Base-by-base conservation (phyloP, 257 asterid genomes). In the Echium plantagineum region DNA sequence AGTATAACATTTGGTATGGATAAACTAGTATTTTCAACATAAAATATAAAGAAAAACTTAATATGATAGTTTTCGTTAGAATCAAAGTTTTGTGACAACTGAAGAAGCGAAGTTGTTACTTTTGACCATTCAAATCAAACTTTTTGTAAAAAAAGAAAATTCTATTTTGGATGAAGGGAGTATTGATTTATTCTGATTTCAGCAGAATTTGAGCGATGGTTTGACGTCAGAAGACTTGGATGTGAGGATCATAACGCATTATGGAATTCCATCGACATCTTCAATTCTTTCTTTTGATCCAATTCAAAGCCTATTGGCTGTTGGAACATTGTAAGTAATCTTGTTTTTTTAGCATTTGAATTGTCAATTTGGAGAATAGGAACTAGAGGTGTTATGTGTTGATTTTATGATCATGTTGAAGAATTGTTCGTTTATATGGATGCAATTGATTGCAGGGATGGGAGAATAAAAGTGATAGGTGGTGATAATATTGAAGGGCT, bases 401-500 rank as follows among this genome's bases (percentile, higher is more conserved):
- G 49, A 10, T 42, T 42, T 42, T 3, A 10, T 12, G 49, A 42
- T 42, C 49, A 42, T 49, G 57, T 32, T 46, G 28, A 42, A 57
- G 24, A 60, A 49, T 60, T 16, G 21, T 21, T 46, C 12, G 5
- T 53, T 53, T 13, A 5, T n/a, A 53, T 53, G 26, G 2, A 22
- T 56, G 60, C 38, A 21, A 52, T 68, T 30, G 48, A 57, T 56
- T 73, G 70, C 89, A 90, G 96, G 90, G 97, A 90, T 75, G 97
- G 97, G 58, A 84, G 96, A 71, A 80, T 90, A 69, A 90, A 90
- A 78, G 73, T 90, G 72, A 74, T 90, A 46, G 97, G 96, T 24
- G 97, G 96, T 63, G 90, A 87, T 72, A 90, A 81, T 69, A 82
- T 90, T 58, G 97, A 90, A 85, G 94, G 78, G 16, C 88, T 90